phyloP scores from a whole-genome alignment of 257 asterid species.

The Petunia axillaris region DNA sequence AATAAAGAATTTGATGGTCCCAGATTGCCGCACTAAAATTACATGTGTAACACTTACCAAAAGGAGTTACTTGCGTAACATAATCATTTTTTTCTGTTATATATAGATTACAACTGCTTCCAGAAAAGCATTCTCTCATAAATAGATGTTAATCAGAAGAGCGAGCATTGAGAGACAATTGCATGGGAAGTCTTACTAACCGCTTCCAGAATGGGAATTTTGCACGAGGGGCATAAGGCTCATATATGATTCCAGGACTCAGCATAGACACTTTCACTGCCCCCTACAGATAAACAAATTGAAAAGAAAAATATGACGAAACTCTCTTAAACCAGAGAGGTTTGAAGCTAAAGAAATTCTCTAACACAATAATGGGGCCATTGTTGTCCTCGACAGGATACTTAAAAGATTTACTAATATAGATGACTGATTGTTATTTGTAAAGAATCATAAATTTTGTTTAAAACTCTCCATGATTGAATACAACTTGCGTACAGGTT shows the following conservation, averaged over 20 bases:
- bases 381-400: no score
- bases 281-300: conserved; percentile 54
- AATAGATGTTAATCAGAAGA: not conserved
- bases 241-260: conserved; percentile 82
- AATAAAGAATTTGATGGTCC: not conserved
- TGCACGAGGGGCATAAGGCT: conserved; percentile 79
- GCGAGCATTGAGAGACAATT: conserved; percentile 1
- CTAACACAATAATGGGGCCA: no score
- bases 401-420: no score
- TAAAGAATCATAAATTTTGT: no score
- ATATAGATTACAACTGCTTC: conserved; percentile 6
- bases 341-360: no score
- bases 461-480: no score
- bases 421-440: no score
- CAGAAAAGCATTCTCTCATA: not conserved
- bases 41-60: no score
- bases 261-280: conserved; percentile 58
- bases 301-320: conserved; percentile 1
- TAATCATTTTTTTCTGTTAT: not conserved
- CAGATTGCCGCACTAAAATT: conserved; percentile 12
- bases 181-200: conserved; percentile 42
- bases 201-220: conserved; percentile 69
- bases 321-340: not conserved
- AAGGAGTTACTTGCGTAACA: not conserved
- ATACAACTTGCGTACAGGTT: no score